A percentile compares a stretch with the other conserved stretches of the same genome.
Conservation (phyloP, 2,329 filamentous ascomycete species). For the Grosmannia huntii region DNA sequence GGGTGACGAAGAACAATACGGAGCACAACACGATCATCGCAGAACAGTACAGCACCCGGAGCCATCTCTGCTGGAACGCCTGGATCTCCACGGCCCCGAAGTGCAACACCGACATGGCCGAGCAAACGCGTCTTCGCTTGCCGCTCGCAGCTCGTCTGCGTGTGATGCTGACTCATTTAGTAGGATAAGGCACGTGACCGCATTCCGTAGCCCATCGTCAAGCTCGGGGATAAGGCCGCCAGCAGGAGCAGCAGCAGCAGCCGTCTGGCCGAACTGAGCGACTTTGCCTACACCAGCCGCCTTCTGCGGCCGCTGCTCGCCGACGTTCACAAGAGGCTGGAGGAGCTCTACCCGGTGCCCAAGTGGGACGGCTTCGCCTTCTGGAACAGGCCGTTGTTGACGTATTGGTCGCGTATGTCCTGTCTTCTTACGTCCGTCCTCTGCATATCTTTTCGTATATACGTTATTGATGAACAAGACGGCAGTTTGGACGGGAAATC, state of each 20-base stretch:
- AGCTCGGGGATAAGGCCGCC: background rate
- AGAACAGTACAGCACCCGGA: too few relatives aligned
- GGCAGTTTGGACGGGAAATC: too few relatives aligned
- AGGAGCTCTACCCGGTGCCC: background rate
- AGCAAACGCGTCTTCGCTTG: background rate
- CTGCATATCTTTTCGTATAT: too few relatives aligned
- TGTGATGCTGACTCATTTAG: too few relatives aligned
- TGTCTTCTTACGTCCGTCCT: too few relatives aligned
- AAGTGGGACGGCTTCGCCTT: background rate
- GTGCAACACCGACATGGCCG: background rate
- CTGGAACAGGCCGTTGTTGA: background rate
- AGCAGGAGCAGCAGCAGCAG: background rate
- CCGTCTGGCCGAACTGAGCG: constrained; percentile 1
- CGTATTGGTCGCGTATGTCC: too few relatives aligned
- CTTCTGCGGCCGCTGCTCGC: background rate
- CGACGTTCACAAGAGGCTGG: background rate
- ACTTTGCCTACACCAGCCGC: background rate
- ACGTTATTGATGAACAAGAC: too few relatives aligned
- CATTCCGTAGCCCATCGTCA: too few relatives aligned
- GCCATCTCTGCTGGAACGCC: too few relatives aligned
- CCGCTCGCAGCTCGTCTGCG: too few relatives aligned
- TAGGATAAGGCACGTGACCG: background rate
- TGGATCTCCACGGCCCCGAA: background rate
- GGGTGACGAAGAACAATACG: too few relatives aligned
- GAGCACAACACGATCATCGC: too few relatives aligned